Evolutionary conservation across 495 filamentous ascomycete genomes (phyloP), one percentile per base, ranked within the genome.

Genomic region (Daldinia childiae): DNA sequence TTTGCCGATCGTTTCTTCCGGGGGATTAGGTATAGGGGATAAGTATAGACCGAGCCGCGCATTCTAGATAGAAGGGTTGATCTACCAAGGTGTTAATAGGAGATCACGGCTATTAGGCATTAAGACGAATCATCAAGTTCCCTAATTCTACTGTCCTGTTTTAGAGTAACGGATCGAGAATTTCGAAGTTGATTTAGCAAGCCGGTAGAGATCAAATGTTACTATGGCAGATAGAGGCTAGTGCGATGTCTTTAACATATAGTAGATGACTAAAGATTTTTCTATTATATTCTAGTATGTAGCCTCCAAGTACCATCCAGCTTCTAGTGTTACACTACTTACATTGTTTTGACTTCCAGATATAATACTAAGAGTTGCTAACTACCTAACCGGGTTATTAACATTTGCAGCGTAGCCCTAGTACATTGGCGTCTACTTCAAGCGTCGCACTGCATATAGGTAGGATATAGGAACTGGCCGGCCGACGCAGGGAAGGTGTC

Each of bases 381-480:
- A 51, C 52, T 51, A 58, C 41, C 52, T 60, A 65, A 72, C 64
- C 64, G 32, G 64, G 64, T 68, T 61, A 61, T 32, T 64, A 56
- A 34, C 21, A 17, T 61, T 64, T 55, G 48, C 27, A 58, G 54
- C 58, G 50, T 59, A 41, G 8, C 39, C 45, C 55, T 26, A 24
- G 50, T 66, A 66, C 62, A 41, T 36, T 34, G 38, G 38, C 56
- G 36, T 51, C 32, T 50, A 56, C 64, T 26, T 45, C 57, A 39
- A 62, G 50, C 15, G 70, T 73, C 29, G 62, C 65, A 68, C 51
- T 58, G 62, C 62, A 73, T 73, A 27, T 6, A 62, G n/a, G 39
- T 45, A 36, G n/a, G 64, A 27, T 54, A 66, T 66, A 69, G 71
- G 71, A 66, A 62, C 17, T 45, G 36, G 56, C 57, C 61, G 66